phyloP scores from a whole-genome alignment of 2,329 filamentous ascomycete species.

The Blumeriella jaapii region DNA sequence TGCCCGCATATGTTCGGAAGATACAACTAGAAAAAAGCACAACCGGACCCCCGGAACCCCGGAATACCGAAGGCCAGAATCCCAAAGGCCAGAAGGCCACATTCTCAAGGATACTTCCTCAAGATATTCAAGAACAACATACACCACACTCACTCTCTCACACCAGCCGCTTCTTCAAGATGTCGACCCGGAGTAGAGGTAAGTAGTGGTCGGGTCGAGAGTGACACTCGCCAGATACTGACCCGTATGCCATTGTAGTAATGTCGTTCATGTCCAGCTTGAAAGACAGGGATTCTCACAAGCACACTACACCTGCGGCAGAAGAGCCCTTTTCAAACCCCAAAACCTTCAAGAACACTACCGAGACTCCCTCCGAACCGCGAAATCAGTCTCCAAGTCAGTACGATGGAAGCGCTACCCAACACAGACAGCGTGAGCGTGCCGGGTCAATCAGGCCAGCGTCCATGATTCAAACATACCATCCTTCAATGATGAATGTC shows the following conservation, averaged over 20 bases:
- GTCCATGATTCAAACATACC: conserved; percentile 79
- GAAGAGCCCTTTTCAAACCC: too few relatives aligned
- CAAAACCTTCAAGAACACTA: too few relatives aligned
- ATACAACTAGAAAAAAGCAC: conserved; percentile 6
- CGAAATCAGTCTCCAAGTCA: conserved; percentile 3
- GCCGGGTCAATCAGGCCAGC: conserved; percentile 53
- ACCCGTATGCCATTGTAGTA: conserved; percentile 41
- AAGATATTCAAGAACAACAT: too few relatives aligned
- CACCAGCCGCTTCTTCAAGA: too few relatives aligned
- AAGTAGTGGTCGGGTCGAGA: conserved; percentile 8
- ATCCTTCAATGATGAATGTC: conserved; percentile 77
- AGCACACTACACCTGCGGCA: conserved; percentile 25
- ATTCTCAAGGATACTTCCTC: too few relatives aligned
- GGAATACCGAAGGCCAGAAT: too few relatives aligned
- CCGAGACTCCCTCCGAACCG: conserved; percentile 5
- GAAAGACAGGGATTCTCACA: conserved; percentile 27
- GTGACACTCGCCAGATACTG: background rate
- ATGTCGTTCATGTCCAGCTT: conserved; percentile 82
- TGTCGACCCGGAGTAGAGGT: conserved; percentile 28
- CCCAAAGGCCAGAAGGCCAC: too few relatives aligned
- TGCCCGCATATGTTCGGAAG: conserved; percentile 9
- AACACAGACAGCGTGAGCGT: conserved; percentile 29
- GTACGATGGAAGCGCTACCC: conserved; percentile 15
- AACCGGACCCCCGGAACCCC: conserved; percentile 21
- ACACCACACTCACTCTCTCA: too few relatives aligned